A percentile compares a stretch with the other conserved stretches of the same genome.
phyloP scores from a whole-genome alignment of 495 filamentous ascomycete genomes.

The Lindgomyces ingoldianus region DNA sequence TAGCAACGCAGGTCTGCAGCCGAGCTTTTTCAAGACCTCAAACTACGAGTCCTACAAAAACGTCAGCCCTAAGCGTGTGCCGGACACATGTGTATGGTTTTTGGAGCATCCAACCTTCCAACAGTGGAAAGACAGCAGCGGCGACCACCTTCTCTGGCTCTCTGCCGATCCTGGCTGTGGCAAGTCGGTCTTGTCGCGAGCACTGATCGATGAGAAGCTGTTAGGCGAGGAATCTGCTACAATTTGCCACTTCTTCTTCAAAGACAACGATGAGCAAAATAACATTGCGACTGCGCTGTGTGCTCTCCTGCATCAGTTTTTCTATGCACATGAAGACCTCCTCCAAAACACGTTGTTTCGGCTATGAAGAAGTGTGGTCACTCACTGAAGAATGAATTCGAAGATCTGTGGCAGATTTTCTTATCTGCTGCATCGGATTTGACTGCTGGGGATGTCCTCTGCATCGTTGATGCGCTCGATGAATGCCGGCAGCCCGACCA shows the following conservation, averaged over 20 bases:
- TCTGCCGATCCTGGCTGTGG: slow-evolving; percentile 59
- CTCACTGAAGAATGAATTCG: slow-evolving; percentile 41
- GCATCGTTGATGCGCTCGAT: slow-evolving; percentile 54
- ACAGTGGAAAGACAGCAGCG: slow-evolving; percentile 40
- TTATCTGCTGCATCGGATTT: slow-evolving; percentile 27
- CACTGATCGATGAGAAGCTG: slow-evolving; percentile 47
- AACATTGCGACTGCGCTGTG: slow-evolving; percentile 46
- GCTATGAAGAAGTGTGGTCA: slow-evolving; percentile 36
- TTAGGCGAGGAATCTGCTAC: neutral
- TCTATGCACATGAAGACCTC: slow-evolving; percentile 40
- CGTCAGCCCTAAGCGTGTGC: slow-evolving; percentile 42
- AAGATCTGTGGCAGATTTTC: slow-evolving; percentile 50
- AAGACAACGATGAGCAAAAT: slow-evolving; percentile 53
- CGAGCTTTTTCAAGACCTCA: neutral
- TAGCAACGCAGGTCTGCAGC: neutral
- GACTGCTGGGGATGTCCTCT: slow-evolving; percentile 51
- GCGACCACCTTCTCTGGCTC: slow-evolving; percentile 48
- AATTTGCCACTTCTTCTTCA: slow-evolving; percentile 61
- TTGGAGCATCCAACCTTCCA: slow-evolving; percentile 41
- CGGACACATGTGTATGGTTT: slow-evolving; percentile 52
- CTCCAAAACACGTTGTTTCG: slow-evolving; percentile 41
- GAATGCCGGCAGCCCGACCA: slow-evolving; percentile 38
- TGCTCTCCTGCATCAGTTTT: slow-evolving; percentile 54
- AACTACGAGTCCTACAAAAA: slow-evolving; percentile 43
- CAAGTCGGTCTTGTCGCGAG: slow-evolving; percentile 55